Evolutionary conservation across 202 grass and related monocot genomes (phyloP), one percentile per base, ranked within the genome.

Genomic region (Eragrostis tef): DNA sequence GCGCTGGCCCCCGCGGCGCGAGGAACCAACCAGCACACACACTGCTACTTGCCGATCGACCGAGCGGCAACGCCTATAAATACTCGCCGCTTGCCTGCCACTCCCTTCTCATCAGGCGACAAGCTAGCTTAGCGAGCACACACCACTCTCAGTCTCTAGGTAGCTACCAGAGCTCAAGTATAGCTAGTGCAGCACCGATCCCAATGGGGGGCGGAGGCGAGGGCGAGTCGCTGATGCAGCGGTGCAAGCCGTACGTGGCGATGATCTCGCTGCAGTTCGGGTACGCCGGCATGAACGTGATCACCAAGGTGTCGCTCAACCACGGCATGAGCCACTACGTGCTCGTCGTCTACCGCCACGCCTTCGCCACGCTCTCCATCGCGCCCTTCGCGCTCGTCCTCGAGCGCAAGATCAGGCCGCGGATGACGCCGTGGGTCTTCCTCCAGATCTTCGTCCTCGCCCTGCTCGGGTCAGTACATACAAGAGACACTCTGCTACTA

Each of bases 311-410:
- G 21, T 93, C 96, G 17, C 92, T 95, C 59, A 95, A 91, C 78
- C 84, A 84, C 20, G 96, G 96, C 77, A 98, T 95, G 92, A 98
- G 96, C 88, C 96, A 98, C 64, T 98, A 98, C 70, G 92, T 98
- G 44, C 90, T 98, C 50, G 92, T 98, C 36, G 96, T 95, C 2
- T 98, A 98, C 78, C 96, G 92, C 84, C 96, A 98, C 64, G 96
- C 92, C 79, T 98, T 98, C 75, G 92, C 96, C 73, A 98, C 92
- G 52, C 19, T 98, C 74, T 93, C 92, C 64, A 95, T 98, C 13
- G 88, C 90, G 11, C 96, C 96, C 11, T 98, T 98, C 46, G 96
- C 96, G 9, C 86, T 98, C 11, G 44, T 95, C 20, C 87, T 95
- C 46, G 96, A 98, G 76, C 94, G 89, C 85, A 99, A 99, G 84